These are phyloP conservation scores for Irpex lacteus DNA, from an alignment of 1,284 basidiomycete species.

Conservation along the genomic window DNA sequence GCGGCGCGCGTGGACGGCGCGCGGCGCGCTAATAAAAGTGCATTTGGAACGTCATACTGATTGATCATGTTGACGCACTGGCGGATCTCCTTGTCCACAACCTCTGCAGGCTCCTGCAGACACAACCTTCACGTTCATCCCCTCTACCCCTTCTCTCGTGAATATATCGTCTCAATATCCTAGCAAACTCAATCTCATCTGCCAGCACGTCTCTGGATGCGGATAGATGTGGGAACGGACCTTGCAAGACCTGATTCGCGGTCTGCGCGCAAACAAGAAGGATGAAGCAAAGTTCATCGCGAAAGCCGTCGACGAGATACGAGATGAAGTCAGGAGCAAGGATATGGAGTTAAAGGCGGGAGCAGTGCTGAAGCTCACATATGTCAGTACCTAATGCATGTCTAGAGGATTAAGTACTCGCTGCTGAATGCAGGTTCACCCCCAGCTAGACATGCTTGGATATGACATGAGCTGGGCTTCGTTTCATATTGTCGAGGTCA, in stretches of 20 bases:
- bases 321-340: constrained; percentile 86
- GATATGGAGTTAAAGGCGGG: constrained; percentile 98
- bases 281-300: constrained; percentile 82
- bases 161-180: too few species aligned
- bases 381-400: constrained; percentile 57
- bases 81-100: too few species aligned
- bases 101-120: too few species aligned
- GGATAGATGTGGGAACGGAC: constrained; percentile 83
- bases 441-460: constrained; percentile 89
- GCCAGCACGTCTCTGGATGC: background rate
- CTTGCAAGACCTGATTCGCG: constrained; percentile 88
- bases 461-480: constrained; percentile 90
- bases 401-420: background rate
- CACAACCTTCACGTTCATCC: too few species aligned
- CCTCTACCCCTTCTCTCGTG: too few species aligned
- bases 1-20: too few species aligned
- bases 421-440: constrained; percentile 7
- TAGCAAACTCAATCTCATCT: background rate
- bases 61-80: too few species aligned
- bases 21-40: too few species aligned
- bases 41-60: too few species aligned
- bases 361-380: constrained; percentile 94
- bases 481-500: constrained; percentile 96
- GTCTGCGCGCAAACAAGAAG: constrained; percentile 82
- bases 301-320: constrained; percentile 84